Percentiles rank a stretch among this genome's conserved stretches.
These are phyloP conservation scores for Papilionanthe hybrid DNA, from an alignment of 116 monocot genomes.

Conservation along the genomic window DNA sequence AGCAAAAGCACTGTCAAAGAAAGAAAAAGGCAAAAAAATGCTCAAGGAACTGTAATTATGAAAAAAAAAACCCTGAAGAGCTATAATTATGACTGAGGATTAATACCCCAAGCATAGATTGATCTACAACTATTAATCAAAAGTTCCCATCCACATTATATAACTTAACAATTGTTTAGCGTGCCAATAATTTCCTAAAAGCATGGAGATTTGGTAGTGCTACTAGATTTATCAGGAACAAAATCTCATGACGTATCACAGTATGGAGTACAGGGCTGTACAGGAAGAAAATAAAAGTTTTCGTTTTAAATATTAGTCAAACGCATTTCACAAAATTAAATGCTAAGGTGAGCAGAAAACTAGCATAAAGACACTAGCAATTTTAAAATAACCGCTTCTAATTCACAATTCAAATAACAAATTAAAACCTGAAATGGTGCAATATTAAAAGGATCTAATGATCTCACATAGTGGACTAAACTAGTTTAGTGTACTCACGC, in stretches of 20 bases:
- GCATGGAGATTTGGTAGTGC: not conserved
- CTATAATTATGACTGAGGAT: not conserved
- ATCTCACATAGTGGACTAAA: not conserved
- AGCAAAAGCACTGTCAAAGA: not conserved
- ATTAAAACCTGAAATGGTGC: not conserved
- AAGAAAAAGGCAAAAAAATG: not conserved
- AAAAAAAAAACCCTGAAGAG: not conserved
- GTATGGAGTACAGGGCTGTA: not conserved
- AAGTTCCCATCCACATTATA: not conserved
- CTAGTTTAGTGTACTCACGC: conserved; percentile 59
- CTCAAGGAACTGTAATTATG: too few species aligned
- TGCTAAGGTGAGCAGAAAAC: not conserved
- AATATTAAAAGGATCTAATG: not conserved
- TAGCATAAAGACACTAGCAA: not conserved
- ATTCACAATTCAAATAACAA: not conserved
- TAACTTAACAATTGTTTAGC: not conserved
- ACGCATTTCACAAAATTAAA: not conserved
- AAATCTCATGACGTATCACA: too few species aligned
- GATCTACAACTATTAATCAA: not conserved
- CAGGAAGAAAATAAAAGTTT: not conserved
- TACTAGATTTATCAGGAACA: not conserved
- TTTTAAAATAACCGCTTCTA: not conserved
- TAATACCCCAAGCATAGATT: not conserved
- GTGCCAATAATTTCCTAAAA: not conserved
- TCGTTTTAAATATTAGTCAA: not conserved